phyloP scores from a whole-genome alignment of 805 yeast genomes.

The Ogataea saltuana region DNA sequence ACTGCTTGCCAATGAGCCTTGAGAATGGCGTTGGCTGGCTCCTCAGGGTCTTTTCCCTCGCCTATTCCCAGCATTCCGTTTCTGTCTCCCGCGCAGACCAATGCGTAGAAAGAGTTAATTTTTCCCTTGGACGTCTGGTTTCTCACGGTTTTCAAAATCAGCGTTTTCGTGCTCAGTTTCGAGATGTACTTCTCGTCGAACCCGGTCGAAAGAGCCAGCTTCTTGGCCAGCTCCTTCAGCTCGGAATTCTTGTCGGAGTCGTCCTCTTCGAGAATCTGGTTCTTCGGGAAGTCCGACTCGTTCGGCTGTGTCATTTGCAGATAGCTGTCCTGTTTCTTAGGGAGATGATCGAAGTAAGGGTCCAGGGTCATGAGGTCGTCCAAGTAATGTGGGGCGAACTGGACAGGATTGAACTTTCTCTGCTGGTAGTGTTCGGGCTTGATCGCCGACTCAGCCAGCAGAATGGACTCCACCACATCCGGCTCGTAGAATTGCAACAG shows the following conservation, averaged over 20 bases:
- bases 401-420: conserved; percentile 43
- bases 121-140: conserved; percentile 94
- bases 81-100: conserved; percentile 89
- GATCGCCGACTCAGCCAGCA: conserved; percentile 75
- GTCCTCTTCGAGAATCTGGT: conserved; percentile 25
- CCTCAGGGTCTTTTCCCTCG: conserved; percentile 86
- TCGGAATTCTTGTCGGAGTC: conserved; percentile 27
- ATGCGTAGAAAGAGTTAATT: conserved; percentile 74
- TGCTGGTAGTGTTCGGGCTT: conserved; percentile 59
- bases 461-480: conserved; percentile 75
- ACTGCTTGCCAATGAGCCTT: conserved; percentile 95
- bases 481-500: conserved; percentile 80
- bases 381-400: conserved; percentile 68
- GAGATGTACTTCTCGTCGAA: conserved; percentile 61
- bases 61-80: conserved; percentile 95
- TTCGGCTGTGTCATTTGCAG: conserved; percentile 31
- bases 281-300: conserved; percentile 25
- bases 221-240: conserved; percentile 46
- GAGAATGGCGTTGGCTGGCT: conserved; percentile 68
- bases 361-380: conserved; percentile 74
- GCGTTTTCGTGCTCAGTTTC: conserved; percentile 61
- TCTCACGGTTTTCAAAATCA: conserved; percentile 76
- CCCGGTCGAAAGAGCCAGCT: conserved; percentile 64
- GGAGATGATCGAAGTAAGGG: conserved; percentile 70
- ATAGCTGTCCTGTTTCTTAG: conserved; percentile 22